phyloP scores from a whole-genome alignment of 805 yeast genomes.

The Candida rishiriensis region DNA sequence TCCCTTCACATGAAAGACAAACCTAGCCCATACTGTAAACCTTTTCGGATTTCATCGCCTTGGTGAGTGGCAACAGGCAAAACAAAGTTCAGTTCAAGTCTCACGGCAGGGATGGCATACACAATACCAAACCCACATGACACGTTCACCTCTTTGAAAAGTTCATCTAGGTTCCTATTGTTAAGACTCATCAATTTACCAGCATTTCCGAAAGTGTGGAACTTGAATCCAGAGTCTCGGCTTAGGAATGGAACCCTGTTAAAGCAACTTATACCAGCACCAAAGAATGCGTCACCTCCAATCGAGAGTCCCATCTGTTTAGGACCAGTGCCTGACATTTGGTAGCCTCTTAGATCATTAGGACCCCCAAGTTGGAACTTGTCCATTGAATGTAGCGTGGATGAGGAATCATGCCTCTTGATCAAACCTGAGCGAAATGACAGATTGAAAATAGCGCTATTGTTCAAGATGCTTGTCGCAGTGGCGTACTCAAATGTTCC shows the following conservation, averaged over 20 bases:
- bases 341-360: slow-evolving; percentile 51
- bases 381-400: slow-evolving; percentile 40
- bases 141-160: slow-evolving; percentile 28
- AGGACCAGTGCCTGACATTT: slow-evolving; percentile 51
- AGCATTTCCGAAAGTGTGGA: slow-evolving; percentile 44
- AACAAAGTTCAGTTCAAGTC: slow-evolving; percentile 54
- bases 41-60: slow-evolving; percentile 46
- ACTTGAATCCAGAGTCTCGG: slow-evolving; percentile 41
- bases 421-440: slow-evolving; percentile 26
- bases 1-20: slow-evolving; percentile 44
- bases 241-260: slow-evolving; percentile 39
- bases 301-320: slow-evolving; percentile 43
- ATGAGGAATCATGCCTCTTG: slow-evolving; percentile 12
- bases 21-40: slow-evolving; percentile 57
- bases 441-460: slow-evolving; percentile 17
- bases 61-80: slow-evolving; percentile 42
- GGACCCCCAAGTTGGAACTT: slow-evolving; percentile 57
- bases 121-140: slow-evolving; percentile 46
- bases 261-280: slow-evolving; percentile 42
- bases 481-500: slow-evolving; percentile 36
- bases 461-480: slow-evolving; percentile 23
- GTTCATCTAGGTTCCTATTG: slow-evolving; percentile 1
- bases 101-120: slow-evolving; percentile 53
- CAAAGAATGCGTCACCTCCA: slow-evolving; percentile 49
- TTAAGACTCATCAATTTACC: slow-evolving; percentile 38